These are phyloP conservation scores for Xylaria flabelliformis DNA, from an alignment of 495 filamentous ascomycete species.

Conservation along the genomic window DNA sequence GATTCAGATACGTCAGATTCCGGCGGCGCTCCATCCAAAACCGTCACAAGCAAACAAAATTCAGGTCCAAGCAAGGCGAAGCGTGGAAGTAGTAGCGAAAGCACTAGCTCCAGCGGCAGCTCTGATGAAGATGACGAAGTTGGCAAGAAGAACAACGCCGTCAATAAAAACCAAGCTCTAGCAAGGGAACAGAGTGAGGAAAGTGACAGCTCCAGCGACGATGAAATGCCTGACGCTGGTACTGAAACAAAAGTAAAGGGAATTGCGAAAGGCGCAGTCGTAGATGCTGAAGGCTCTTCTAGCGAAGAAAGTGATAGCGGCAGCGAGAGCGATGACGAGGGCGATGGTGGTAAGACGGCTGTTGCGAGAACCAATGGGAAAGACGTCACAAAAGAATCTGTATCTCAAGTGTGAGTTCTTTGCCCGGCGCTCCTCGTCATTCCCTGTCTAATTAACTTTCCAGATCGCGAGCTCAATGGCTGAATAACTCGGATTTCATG, in stretches of 20 bases:
- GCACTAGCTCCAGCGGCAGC: conserved; percentile 34
- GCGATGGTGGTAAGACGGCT: conserved; percentile 33
- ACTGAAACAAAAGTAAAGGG: conserved; percentile 3
- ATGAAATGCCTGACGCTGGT: conserved; percentile 7
- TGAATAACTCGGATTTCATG: conserved; percentile 42
- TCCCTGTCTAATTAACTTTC: conserved; percentile 14
- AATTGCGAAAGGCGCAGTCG: background rate
- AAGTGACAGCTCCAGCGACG: conserved; percentile 31
- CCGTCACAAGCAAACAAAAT: conserved; percentile 19
- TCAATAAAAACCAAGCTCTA: background rate
- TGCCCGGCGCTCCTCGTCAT: background rate
- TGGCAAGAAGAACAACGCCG: background rate
- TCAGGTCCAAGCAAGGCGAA: conserved; percentile 23
- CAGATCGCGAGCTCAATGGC: conserved; percentile 36
- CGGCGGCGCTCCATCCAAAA: conserved; percentile 27
- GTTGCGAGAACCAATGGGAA: conserved; percentile 40
- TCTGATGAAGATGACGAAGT: conserved; percentile 27
- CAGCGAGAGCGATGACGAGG: conserved; percentile 42
- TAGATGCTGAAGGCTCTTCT: conserved; percentile 4
- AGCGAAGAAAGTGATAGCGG: conserved; percentile 33
- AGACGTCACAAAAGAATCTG: conserved; percentile 13
- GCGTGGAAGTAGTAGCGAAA: conserved; percentile 35
- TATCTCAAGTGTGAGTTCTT: conserved; percentile 32
- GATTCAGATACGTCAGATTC: conserved; percentile 35
- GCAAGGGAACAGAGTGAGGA: conserved; percentile 17